These are phyloP conservation scores for Pseudotulostoma volvatum DNA, from an alignment of 495 filamentous ascomycete genomes.

Conservation along the genomic window DNA sequence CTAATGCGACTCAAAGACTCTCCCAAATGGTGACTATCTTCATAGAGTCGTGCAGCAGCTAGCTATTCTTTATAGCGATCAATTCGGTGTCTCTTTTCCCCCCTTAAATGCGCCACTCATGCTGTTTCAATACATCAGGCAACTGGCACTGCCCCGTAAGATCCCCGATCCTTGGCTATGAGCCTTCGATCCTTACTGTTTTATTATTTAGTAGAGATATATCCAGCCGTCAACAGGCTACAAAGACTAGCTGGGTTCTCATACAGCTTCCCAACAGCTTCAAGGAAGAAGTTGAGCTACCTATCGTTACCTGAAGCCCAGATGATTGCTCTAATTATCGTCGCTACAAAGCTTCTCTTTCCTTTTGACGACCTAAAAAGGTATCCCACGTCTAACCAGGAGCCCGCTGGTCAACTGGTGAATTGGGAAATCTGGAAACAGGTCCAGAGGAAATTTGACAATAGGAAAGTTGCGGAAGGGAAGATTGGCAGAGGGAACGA, in stretches of 20 bases:
- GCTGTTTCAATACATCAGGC: slow-evolving; percentile 50
- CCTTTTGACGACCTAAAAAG: slow-evolving; percentile 52
- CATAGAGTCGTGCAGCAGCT: slow-evolving; percentile 46
- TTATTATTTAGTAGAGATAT: slow-evolving; percentile 45
- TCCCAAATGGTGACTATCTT: slow-evolving; percentile 38
- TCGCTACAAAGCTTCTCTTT: slow-evolving; percentile 62
- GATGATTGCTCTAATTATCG: slow-evolving; percentile 52
- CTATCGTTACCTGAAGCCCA: slow-evolving; percentile 54
- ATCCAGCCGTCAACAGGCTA: slow-evolving; percentile 42
- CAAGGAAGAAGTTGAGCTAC: slow-evolving; percentile 12
- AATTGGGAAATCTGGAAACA: slow-evolving; percentile 59
- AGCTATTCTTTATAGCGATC: slow-evolving; percentile 41
- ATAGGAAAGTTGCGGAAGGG: slow-evolving; percentile 10
- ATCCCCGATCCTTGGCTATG: slow-evolving; percentile 1
- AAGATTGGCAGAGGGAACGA: slow-evolving; percentile 23
- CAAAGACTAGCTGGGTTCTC: slow-evolving; percentile 36
- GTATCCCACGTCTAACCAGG: slow-evolving; percentile 35
- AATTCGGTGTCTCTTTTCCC: slow-evolving; percentile 58
- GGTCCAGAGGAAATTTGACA: slow-evolving; percentile 30
- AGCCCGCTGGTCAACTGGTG: slow-evolving; percentile 44
- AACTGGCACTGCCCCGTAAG: slow-evolving; percentile 65
- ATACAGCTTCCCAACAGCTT: slow-evolving; percentile 36
- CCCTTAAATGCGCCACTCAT: slow-evolving; percentile 50
- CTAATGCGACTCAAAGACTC: slow-evolving; percentile 10
- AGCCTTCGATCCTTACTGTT: slow-evolving; percentile 8